Evolutionary conservation across 306 rosid species (phyloP).

Genomic region (Sophora flavescens): DNA sequence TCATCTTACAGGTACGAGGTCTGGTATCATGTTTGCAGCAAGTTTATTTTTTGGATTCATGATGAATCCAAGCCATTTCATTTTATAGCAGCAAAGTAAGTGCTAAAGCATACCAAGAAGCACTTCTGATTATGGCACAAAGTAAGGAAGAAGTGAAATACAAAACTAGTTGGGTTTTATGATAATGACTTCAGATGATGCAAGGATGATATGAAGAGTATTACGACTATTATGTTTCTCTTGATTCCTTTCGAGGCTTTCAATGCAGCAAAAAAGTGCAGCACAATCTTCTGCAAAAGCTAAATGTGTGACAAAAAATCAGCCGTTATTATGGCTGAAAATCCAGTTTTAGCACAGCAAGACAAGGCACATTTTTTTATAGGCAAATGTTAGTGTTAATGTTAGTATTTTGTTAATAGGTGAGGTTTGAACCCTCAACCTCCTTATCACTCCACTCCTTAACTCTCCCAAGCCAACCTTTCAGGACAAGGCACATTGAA

Average conservation of each 20-base stretch:
- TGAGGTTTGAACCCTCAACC: too few species aligned
- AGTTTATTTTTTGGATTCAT: not conserved
- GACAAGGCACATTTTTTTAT: not conserved
- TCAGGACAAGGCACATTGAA: conserved; percentile 14
- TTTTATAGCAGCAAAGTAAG: not conserved
- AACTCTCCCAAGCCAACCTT: too few species aligned
- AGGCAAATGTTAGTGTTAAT: too few species aligned
- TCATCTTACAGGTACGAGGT: conserved; percentile 1
- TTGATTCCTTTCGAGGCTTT: not conserved
- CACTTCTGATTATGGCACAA: not conserved
- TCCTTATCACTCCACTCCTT: too few species aligned
- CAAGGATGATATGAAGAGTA: not conserved
- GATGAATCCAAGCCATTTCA: conserved; percentile 5
- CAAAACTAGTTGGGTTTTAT: not conserved
- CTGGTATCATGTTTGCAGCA: not conserved
- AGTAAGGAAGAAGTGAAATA: conserved; percentile 1
- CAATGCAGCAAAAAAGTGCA: not conserved
- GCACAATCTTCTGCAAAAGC: not conserved
- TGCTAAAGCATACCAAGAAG: not conserved
- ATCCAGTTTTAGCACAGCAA: not conserved
- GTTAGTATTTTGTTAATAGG: too few species aligned
- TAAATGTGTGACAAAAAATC: not conserved
- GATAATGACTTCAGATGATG: conserved; percentile 5
- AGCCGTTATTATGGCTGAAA: not conserved
- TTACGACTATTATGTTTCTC: not conserved